Percentiles rank a stretch among this genome's conserved stretches.
phyloP scores from a whole-genome alignment of 1,139 yeast species.

The Geotrichum bryndzae region DNA sequence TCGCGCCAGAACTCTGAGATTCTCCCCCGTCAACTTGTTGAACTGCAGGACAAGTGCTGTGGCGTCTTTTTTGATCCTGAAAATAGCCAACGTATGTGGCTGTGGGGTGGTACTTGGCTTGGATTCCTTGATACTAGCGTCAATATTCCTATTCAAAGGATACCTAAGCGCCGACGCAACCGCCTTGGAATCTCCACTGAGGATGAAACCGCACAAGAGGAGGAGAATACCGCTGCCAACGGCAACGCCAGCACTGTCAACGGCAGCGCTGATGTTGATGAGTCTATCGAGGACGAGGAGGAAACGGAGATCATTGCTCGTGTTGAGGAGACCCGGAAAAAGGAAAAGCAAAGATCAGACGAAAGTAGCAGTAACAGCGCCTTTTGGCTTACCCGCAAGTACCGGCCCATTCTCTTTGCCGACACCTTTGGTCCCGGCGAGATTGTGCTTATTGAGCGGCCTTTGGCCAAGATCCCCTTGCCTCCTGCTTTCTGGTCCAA shows the following conservation, averaged over 20 bases:
- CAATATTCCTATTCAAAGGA: conserved; percentile 47
- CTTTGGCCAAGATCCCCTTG: conserved; percentile 53
- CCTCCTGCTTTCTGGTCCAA: conserved; percentile 70
- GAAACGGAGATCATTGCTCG: conserved; percentile 9
- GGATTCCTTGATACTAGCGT: conserved; percentile 63
- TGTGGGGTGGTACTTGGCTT: conserved; percentile 85
- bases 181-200: conserved; percentile 46
- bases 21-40: conserved; percentile 59
- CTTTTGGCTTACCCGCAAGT: conserved; percentile 73
- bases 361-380: conserved; percentile 36
- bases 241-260: not conserved
- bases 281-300: not conserved
- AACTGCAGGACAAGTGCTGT: conserved; percentile 61
- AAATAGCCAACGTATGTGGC: conserved; percentile 54
- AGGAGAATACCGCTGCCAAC: not conserved
- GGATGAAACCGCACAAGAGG: conserved; percentile 8
- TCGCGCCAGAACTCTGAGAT: conserved; percentile 68
- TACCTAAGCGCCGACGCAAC: conserved; percentile 46
- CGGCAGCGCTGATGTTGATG: not conserved
- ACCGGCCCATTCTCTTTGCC: conserved; percentile 65
- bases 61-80: conserved; percentile 53
- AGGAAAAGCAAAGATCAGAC: conserved; percentile 23
- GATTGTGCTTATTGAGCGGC: conserved; percentile 72
- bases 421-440: conserved; percentile 53
- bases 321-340: conserved; percentile 12